Evolutionary conservation across 1,284 basidiomycete genomes (phyloP).

Genomic region (Trichosporon coremiiforme): DNA sequence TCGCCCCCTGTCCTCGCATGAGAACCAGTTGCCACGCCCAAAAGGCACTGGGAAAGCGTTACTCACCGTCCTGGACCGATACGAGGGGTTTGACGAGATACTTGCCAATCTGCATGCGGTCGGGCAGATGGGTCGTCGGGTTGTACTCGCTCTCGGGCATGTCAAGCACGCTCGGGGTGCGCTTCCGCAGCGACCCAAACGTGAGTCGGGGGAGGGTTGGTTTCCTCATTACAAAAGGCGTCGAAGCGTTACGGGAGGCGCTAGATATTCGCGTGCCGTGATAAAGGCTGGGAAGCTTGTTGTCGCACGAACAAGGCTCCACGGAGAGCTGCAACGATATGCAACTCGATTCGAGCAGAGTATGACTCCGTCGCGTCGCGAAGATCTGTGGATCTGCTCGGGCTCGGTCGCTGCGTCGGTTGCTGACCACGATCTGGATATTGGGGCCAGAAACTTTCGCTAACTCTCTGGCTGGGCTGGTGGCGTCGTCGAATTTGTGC

Average conservation of each 20-base stretch:
- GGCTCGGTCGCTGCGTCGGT: too few species aligned
- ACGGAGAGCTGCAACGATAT: too few species aligned
- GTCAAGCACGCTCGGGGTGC: constrained; percentile 32
- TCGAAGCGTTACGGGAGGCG: background rate
- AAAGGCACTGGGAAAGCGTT: background rate
- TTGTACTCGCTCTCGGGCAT: constrained; percentile 34
- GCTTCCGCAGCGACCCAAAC: background rate
- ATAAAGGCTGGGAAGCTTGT: too few species aligned
- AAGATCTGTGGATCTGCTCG: too few species aligned
- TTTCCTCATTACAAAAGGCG: background rate
- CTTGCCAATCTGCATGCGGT: constrained; percentile 30
- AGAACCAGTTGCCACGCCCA: background rate
- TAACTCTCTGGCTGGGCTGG: too few species aligned
- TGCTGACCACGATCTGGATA: too few species aligned
- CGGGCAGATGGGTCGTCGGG: constrained; percentile 30
- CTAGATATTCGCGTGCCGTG: background rate
- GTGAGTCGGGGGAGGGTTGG: constrained; percentile 2
- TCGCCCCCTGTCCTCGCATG: too few species aligned
- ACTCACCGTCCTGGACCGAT: constrained; percentile 25
- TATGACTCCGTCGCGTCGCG: too few species aligned
- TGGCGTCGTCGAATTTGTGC: too few species aligned
- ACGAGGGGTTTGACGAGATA: constrained; percentile 27
- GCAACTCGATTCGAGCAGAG: too few species aligned
- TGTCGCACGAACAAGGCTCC: too few species aligned
- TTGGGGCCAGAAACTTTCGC: too few species aligned